phyloP scores from a whole-genome alignment of 257 asterid genomes.

The Nicotiana knightiana region DNA sequence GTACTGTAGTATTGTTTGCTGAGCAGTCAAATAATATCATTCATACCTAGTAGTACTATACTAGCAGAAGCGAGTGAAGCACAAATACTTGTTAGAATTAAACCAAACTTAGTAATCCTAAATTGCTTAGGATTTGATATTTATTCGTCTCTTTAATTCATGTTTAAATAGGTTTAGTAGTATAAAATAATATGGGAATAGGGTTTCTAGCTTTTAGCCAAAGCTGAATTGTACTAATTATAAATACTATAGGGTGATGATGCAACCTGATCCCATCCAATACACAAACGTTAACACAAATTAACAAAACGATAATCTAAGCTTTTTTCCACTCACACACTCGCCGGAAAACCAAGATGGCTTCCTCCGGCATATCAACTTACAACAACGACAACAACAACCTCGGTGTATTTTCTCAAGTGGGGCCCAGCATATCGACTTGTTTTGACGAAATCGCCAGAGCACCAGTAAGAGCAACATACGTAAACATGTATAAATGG shows the following conservation, averaged over 20 bases:
- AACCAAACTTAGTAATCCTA: too few relatives aligned
- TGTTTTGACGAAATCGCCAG: slow-evolving; percentile 35
- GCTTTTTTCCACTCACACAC: neutral
- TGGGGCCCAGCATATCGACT: neutral
- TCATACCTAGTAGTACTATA: neutral
- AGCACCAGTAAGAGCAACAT: slow-evolving; percentile 54
- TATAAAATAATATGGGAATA: too few relatives aligned
- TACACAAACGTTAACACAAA: neutral
- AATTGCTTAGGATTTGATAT: too few relatives aligned
- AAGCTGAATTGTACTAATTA: too few relatives aligned
- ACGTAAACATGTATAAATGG: slow-evolving; percentile 80
- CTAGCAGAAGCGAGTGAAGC: too few relatives aligned
- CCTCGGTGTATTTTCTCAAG: too few relatives aligned
- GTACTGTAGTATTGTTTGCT: neutral
- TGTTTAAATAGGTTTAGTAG: too few relatives aligned
- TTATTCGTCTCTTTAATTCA: too few relatives aligned
- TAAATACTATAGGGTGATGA: too few relatives aligned
- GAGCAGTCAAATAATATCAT: neutral
- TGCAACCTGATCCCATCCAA: neutral
- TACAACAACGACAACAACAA: too few relatives aligned
- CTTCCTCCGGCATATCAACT: slow-evolving; percentile 42
- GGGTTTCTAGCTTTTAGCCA: too few relatives aligned
- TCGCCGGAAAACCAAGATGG: neutral
- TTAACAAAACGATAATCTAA: neutral
- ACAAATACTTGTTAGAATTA: too few relatives aligned